These are phyloP conservation scores for Gossypium gossypioides DNA, from an alignment of 441 rosid genomes.

Conservation along the genomic window DNA sequence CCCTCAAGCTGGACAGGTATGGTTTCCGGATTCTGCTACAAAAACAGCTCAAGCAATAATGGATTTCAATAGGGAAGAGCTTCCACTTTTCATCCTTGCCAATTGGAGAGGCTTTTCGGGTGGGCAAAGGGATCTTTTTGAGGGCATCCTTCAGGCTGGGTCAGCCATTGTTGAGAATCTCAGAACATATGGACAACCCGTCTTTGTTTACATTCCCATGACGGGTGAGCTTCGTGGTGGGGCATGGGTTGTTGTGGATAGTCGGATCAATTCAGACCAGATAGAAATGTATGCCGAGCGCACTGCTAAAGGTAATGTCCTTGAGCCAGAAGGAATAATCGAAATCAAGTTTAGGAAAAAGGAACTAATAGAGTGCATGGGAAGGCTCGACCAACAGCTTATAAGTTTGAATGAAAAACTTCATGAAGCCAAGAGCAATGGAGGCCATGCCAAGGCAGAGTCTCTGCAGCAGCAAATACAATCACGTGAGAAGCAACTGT, in stretches of 20 bases:
- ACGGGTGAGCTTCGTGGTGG: conserved; percentile 99
- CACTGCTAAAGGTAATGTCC: conserved; percentile 92
- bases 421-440: conserved; percentile 54
- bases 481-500: conserved; percentile 72
- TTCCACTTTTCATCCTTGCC: conserved; percentile 92
- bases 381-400: conserved; percentile 76
- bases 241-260: conserved; percentile 98
- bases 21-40: conserved; percentile 99
- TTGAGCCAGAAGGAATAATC: conserved; percentile 94
- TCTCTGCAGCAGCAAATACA: conserved; percentile 61
- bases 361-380: conserved; percentile 95
- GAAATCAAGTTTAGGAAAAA: conserved; percentile 91
- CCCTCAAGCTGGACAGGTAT: conserved; percentile 99
- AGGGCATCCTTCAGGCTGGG: conserved; percentile 99
- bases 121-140: conserved; percentile 96
- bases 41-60: conserved; percentile 94
- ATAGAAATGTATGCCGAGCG: conserved; percentile 98
- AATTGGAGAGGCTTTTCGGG: conserved; percentile 99
- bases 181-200: conserved; percentile 91
- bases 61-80: conserved; percentile 93
- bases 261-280: conserved; percentile 82
- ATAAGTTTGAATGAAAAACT: conserved; percentile 52
- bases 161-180: conserved; percentile 96
- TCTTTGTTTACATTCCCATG: conserved; percentile 93
- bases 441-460: conserved; percentile 33